Conservation (phyloP, 306 rosid genomes). For the Lupinus albus region DNA sequence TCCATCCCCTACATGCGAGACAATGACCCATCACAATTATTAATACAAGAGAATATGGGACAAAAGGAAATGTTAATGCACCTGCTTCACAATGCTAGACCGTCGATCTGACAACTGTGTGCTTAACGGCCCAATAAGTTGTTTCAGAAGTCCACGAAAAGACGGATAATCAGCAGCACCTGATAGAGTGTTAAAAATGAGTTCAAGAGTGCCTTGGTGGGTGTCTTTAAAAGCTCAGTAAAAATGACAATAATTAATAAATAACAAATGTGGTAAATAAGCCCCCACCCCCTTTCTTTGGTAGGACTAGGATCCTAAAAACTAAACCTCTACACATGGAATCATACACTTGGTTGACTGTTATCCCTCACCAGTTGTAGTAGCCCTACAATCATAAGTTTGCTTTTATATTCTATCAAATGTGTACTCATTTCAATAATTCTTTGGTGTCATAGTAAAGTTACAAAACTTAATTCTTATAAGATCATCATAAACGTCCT, state of each 20-base stretch:
- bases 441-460: conserved; percentile 12
- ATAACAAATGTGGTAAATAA: conserved; percentile 14
- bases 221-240: background rate
- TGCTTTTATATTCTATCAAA: conserved; percentile 30
- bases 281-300: background rate
- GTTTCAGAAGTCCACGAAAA: conserved; percentile 93
- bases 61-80: conserved; percentile 31
- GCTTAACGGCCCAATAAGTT: conserved; percentile 91
- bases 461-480: conserved; percentile 26
- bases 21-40: background rate
- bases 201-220: conserved; percentile 13
- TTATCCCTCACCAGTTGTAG: conserved; percentile 7
- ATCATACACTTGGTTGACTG: too few relatives aligned
- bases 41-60: conserved; percentile 20
- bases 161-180: conserved; percentile 92
- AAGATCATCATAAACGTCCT: conserved; percentile 11
- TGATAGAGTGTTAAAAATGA: conserved; percentile 40
- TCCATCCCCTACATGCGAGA: background rate
- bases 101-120: conserved; percentile 93
- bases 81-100: conserved; percentile 99
- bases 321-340: background rate
- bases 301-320: conserved; percentile 32
- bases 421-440: background rate
- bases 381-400: conserved; percentile 14
- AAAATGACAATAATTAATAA: conserved; percentile 9